Percentiles rank a stretch among this genome's conserved stretches.
phyloP scores from a whole-genome alignment of 108 stramenopile species.

The Skeletonema costatum region DNA sequence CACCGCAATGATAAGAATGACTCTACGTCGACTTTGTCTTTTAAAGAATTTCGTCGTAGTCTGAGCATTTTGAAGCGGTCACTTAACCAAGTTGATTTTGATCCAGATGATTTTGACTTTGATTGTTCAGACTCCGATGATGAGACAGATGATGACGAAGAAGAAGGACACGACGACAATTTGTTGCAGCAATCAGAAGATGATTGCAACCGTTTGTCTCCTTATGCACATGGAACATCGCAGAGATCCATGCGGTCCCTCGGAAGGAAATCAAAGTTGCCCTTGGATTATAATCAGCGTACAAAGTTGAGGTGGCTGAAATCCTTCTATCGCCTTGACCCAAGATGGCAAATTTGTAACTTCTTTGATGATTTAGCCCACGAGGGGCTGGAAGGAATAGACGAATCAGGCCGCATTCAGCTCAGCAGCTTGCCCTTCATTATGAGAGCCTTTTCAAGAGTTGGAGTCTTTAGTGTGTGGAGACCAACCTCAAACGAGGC shows the following conservation, averaged over 20 bases:
- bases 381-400: background rate
- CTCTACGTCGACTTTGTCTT: background rate
- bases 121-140: too few relatives aligned
- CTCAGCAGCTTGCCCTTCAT: background rate
- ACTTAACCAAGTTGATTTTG: background rate
- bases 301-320: conserved; percentile 17
- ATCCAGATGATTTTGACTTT: background rate
- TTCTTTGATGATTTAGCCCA: conserved; percentile 49
- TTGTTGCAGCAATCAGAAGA: background rate
- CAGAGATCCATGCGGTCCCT: background rate
- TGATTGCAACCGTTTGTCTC: background rate
- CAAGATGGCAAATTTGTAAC: conserved; percentile 1
- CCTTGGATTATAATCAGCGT: background rate
- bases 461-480: background rate
- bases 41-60: background rate
- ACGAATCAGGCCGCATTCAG: background rate
- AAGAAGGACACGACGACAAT: too few relatives aligned
- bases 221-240: background rate
- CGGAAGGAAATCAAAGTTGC: background rate
- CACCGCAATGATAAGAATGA: background rate
- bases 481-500: too few relatives aligned
- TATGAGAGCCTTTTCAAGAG: background rate
- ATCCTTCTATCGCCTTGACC: conserved; percentile 36
- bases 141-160: too few relatives aligned
- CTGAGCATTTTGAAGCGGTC: background rate